Percentiles rank a stretch among this genome's conserved stretches.
Evolutionary conservation across 1,139 yeast genomes (phyloP).

Genomic region (Saccharomyces uvarum): DNA sequence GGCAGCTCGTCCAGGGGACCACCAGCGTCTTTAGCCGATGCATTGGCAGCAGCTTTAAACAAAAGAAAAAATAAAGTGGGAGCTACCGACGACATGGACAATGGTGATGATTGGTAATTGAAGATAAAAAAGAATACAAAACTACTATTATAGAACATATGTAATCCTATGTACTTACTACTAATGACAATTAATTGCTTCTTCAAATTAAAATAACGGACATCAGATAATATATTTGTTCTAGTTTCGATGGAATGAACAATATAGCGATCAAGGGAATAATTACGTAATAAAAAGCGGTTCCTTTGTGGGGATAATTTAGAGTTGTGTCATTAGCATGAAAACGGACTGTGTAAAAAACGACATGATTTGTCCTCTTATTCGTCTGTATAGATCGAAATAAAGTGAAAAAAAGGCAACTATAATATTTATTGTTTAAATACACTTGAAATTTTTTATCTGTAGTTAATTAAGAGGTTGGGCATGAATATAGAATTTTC

Average conservation of each 20-base stretch:
- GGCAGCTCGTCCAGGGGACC: conserved; percentile 34
- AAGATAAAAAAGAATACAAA: background rate
- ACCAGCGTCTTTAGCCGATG: conserved; percentile 62
- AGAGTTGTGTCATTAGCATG: too few species aligned
- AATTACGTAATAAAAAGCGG: background rate
- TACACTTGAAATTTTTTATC: background rate
- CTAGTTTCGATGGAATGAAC: background rate
- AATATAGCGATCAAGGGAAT: background rate
- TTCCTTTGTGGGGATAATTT: too few species aligned
- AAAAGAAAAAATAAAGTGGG: conserved; percentile 78
- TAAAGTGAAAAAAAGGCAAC: too few species aligned
- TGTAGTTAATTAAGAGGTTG: too few species aligned
- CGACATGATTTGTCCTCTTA: too few species aligned
- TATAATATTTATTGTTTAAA: background rate
- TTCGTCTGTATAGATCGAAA: too few species aligned
- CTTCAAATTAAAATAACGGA: background rate
- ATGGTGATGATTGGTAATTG: conserved; percentile 55
- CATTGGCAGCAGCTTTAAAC: conserved; percentile 77
- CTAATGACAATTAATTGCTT: background rate
- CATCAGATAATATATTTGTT: background rate
- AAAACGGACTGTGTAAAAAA: too few species aligned
- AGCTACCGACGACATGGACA: conserved; percentile 78
- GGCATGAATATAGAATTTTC: too few species aligned
- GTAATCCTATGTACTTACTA: background rate
- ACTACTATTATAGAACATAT: background rate